Evolutionary conservation across 202 grass and related monocot species (phyloP), one percentile per base, ranked within the genome.

Genomic region (Musa balbisiana): DNA sequence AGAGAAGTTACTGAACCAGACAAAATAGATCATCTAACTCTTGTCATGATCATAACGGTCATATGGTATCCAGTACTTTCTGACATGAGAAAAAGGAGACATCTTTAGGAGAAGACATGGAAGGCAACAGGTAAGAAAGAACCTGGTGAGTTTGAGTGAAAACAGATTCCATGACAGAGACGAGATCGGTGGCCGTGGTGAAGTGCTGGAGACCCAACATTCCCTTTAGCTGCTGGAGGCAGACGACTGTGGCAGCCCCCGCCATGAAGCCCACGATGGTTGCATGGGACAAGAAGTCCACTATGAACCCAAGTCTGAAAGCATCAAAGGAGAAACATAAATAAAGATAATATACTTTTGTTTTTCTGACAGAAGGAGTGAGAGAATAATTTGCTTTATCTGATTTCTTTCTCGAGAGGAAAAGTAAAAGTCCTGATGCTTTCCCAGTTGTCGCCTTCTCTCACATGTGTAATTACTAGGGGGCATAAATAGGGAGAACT

Each of bases 201-300:
- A 73, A 55, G 52, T 73, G 71, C 0, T 55, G 2, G 22, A 73
- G 52, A 20, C 71, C 71, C 51, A 73, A n/a, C 9, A 73, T 55
- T 21, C 71, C 71, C 4, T 73, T 73, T 13, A 73, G 52, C 52
- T 73, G 71, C 10, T 73, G 71, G 1, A 73, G 20, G 52, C 52
- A 55, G 20, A 73, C 71, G 5, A 24, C 10, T 0, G 71, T 55
- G 20, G 71, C 71, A 29, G 71, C 49, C 14, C 71, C 71, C 19
- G 29, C 50, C 71, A 73, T 73, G 52, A 73, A 73, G 14, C 71
- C 71, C 20, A 55, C 21, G 49, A 73, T 73, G 71, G 22, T 26
- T 2, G 71, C 23, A 26, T 55, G 71, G 2, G 71, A 73, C 26
- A 73, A 17, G 71, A 73, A 73, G 2, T 73, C 71, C 21, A 73